Base-by-base conservation (phyloP, 176 grass and related monocot genomes). In the Oryza longistaminata region DNA sequence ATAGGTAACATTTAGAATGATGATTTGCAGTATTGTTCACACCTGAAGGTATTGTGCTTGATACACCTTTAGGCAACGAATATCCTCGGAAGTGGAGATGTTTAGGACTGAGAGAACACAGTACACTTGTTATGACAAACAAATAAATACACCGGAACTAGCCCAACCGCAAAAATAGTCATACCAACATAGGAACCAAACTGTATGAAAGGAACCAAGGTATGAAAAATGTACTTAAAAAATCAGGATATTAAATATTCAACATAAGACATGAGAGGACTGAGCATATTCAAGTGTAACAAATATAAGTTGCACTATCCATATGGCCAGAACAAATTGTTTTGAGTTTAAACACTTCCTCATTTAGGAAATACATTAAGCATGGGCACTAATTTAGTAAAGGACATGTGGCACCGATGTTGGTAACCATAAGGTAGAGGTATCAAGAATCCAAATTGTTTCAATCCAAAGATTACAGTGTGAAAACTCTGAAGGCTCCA, bases 41-140 rank as follows among this genome's bases (percentile, higher is more conserved):
- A 79, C 84, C 52, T 86, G 75, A 72, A 72, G 84, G 75, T 4
- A 64, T 2, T 72, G 71, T 46, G 1, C 26, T 44, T 3, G 2
- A 26, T 72, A 86, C 84, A 72, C 43, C 14, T 35, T 19, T 2
- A 72, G 75, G 84, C 26, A 79, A 72, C 1, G 26, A 19, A 64
- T 79, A 86, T 39, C 19, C 4, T 13, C 40, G 17, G 53, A 78
- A 78, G 66, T 78, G 0, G 7, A 33, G 74, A 61, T 62, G 6
- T 62, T 24, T 13, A 17, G 46, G 83, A 70, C 84, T 86, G 53
- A 64, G 53, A 64, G 10, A 72, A 79, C 7, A 71, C 12, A 48
- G 0, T 34, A 19, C 5, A 22, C 25, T 81, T 65, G 9, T 64
- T 46, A 12, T 50, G 45, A 65, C n/a, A 31, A 31, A 64, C 34